Conservation (phyloP, 2,329 filamentous ascomycete genomes). For the Xylariaceae sp. region DNA sequence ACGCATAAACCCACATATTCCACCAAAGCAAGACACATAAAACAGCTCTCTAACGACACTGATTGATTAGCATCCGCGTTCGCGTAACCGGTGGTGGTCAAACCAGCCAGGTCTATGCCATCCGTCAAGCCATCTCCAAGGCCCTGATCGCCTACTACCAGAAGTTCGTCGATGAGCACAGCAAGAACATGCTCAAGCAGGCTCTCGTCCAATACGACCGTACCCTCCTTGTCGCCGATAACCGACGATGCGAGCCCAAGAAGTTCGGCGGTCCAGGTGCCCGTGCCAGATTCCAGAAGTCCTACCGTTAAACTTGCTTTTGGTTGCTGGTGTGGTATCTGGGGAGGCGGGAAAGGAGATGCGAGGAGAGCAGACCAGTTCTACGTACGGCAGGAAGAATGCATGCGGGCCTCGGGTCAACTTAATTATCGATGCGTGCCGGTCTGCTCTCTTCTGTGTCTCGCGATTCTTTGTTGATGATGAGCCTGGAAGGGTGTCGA, state of each 20-base stretch:
- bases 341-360: conserved; percentile 14
- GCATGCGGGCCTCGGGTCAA: conserved; percentile 17
- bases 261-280: conserved; percentile 94
- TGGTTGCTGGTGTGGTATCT: conserved; percentile 19
- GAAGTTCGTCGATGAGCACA: conserved; percentile 99
- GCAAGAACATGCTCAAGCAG: conserved; percentile 99
- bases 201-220: conserved; percentile 93
- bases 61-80: conserved; percentile 66
- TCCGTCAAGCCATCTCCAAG: conserved; percentile 60
- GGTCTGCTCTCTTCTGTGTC: conserved; percentile 18
- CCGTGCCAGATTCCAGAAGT: conserved; percentile 97
- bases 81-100: conserved; percentile 96
- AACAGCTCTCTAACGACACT: neutral
- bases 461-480: conserved; percentile 21
- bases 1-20: no score
- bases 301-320: conserved; percentile 75
- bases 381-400: conserved; percentile 30
- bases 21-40: no score
- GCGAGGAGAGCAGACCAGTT: conserved; percentile 28
- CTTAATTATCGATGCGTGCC: conserved; percentile 15
- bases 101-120: conserved; percentile 69
- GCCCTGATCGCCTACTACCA: conserved; percentile 94
- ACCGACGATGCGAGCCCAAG: conserved; percentile 99
- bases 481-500: conserved; percentile 24
- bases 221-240: conserved; percentile 97